phyloP scores from a whole-genome alignment of 2,329 filamentous ascomycete species.

The Aspergillus ochraceoroseus region DNA sequence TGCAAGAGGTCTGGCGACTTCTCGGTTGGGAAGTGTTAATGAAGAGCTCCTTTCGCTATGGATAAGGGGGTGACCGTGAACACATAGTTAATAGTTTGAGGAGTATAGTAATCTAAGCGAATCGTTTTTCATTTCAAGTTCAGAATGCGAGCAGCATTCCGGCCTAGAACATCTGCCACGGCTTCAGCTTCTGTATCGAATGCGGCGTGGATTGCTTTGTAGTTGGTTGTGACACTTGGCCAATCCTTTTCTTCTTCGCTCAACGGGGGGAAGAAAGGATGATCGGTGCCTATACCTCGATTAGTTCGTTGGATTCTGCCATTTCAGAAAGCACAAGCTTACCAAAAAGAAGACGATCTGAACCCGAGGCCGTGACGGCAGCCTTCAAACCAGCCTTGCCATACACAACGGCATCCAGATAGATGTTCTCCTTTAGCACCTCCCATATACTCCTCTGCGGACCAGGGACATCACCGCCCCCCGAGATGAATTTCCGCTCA shows the following conservation, averaged over 20 bases:
- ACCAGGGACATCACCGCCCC: constrained; percentile 58
- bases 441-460: constrained; percentile 59
- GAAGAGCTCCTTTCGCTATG: no score
- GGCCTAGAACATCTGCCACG: constrained; percentile 39
- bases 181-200: constrained; percentile 32
- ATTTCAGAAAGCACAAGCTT: not conserved
- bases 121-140: constrained; percentile 27
- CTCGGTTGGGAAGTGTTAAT: constrained; percentile 52
- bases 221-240: constrained; percentile 47
- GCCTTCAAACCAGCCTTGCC: constrained; percentile 59
- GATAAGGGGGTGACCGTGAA: no score
- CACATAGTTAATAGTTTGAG: no score
- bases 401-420: constrained; percentile 65
- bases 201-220: constrained; percentile 41
- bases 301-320: constrained; percentile 7
- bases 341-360: constrained; percentile 43
- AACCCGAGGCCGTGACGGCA: constrained; percentile 65
- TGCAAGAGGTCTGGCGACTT: constrained; percentile 53
- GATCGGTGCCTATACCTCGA: constrained; percentile 37
- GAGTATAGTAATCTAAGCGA: not conserved
- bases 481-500: constrained; percentile 66
- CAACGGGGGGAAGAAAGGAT: constrained; percentile 45
- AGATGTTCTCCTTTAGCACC: constrained; percentile 68
- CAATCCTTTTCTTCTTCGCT: constrained; percentile 36
- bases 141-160: constrained; percentile 44